Conservation (phyloP, 306 rosid species). For the Quercus agrifolia region DNA sequence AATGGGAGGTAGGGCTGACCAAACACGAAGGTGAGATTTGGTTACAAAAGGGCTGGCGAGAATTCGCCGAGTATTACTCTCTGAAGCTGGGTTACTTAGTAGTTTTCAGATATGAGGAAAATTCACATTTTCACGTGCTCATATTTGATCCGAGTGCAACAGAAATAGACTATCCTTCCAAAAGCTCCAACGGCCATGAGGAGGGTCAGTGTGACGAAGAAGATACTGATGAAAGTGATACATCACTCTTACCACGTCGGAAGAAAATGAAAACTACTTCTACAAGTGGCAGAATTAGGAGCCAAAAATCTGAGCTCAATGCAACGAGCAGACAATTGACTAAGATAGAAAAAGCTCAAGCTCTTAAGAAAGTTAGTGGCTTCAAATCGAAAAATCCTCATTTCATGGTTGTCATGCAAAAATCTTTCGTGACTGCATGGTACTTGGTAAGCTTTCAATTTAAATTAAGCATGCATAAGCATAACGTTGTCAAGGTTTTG, state of each 20-base stretch:
- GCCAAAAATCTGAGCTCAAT: too few species aligned
- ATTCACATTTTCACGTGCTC: slow-evolving; percentile 15
- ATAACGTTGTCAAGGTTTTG: too few species aligned
- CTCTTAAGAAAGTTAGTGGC: too few species aligned
- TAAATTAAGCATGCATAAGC: too few species aligned
- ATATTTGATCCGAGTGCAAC: slow-evolving; percentile 18
- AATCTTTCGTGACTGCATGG: fast-evolving
- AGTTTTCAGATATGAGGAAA: slow-evolving; percentile 13
- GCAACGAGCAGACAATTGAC: too few species aligned
- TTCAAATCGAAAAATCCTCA: too few species aligned
- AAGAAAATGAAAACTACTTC: too few species aligned
- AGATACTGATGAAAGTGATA: not conserved
- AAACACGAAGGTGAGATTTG: not conserved
- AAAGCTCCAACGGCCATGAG: not conserved
- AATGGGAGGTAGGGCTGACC: slow-evolving; percentile 5
- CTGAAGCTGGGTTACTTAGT: not conserved
- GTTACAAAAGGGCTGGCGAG: slow-evolving; percentile 10
- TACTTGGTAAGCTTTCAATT: too few species aligned
- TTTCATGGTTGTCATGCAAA: too few species aligned
- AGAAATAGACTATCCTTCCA: slow-evolving; percentile 27
- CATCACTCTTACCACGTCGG: too few species aligned
- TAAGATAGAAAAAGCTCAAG: too few species aligned
- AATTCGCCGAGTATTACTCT: not conserved
- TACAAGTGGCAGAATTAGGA: too few species aligned
- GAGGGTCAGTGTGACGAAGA: not conserved